These are phyloP conservation scores for Paraurostyla sp. DNA, from an alignment of 73 alveolate species.

Conservation along the genomic window DNA sequence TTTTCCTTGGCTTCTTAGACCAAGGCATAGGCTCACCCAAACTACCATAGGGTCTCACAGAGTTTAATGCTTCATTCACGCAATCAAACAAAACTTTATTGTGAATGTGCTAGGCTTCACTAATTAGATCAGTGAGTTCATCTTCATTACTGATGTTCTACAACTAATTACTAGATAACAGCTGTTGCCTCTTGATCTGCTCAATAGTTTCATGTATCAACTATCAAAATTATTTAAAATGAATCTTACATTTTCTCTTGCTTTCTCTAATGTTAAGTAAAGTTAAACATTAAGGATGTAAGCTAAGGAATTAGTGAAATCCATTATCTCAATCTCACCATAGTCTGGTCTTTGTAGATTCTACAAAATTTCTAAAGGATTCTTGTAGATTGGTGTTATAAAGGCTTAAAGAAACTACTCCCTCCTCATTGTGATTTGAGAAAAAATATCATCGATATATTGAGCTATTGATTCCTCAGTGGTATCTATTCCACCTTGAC, in stretches of 20 bases:
- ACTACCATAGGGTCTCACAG: slow-evolving; percentile 58
- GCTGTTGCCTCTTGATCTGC: background rate
- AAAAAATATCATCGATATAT: slow-evolving; percentile 20
- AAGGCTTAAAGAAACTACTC: slow-evolving; percentile 37
- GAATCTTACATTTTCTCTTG: slow-evolving; percentile 29
- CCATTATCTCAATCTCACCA: slow-evolving; percentile 14
- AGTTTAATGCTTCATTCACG: slow-evolving; percentile 60
- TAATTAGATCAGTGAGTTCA: slow-evolving; percentile 53
- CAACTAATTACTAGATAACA: background rate
- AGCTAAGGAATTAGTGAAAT: slow-evolving; percentile 28
- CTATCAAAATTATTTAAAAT: background rate
- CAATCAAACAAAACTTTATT: slow-evolving; percentile 55
- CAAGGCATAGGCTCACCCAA: slow-evolving; percentile 70
- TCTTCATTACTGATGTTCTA: slow-evolving; percentile 23
- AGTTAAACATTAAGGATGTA: slow-evolving; percentile 40
- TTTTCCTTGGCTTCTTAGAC: slow-evolving; percentile 46
- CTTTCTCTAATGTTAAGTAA: slow-evolving; percentile 36
- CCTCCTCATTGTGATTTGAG: slow-evolving; percentile 24
- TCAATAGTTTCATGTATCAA: slow-evolving; percentile 41
- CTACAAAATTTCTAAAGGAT: slow-evolving; percentile 44
- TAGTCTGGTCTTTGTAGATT: slow-evolving; percentile 50
- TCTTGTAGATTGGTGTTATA: slow-evolving; percentile 41
- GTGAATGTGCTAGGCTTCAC: slow-evolving; percentile 60
- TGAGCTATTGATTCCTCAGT: background rate
- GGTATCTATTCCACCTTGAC: slow-evolving; percentile 24